Evolutionary conservation across 1,139 yeast species (phyloP).

Genomic region (Arxiozyma slooffiae): DNA sequence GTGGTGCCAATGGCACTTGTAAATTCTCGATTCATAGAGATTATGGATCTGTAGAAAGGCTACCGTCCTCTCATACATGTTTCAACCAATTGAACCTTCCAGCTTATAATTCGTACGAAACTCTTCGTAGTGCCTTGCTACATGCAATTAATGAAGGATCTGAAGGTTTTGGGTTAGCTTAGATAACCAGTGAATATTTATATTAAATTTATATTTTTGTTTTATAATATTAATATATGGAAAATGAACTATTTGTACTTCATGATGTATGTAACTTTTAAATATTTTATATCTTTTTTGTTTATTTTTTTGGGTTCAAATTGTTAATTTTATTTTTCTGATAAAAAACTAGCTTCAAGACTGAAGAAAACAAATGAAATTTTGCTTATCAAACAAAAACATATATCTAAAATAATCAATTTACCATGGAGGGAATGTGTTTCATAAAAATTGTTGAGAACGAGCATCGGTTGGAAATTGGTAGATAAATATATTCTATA

Average conservation of each 20-base stretch:
- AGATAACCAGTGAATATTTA: background rate
- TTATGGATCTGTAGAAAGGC: slow-evolving; percentile 72
- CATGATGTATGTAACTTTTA: background rate
- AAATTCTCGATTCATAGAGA: slow-evolving; percentile 88
- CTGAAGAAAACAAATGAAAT: no score
- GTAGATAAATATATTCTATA: no score
- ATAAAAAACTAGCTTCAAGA: no score
- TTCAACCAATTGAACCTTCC: slow-evolving; percentile 93
- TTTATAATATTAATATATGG: background rate
- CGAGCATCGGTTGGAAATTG: no score
- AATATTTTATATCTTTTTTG: background rate
- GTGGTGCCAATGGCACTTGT: slow-evolving; percentile 80
- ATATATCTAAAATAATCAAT: no score
- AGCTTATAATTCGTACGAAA: slow-evolving; percentile 81
- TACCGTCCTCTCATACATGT: slow-evolving; percentile 95
- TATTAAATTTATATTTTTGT: background rate
- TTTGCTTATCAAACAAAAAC: no score
- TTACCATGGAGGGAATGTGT: no score
- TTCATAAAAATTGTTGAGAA: no score
- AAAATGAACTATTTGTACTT: background rate
- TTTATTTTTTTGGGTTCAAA: background rate
- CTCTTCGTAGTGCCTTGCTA: slow-evolving; percentile 67
- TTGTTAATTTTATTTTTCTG: no score
- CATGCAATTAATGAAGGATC: slow-evolving; percentile 90
- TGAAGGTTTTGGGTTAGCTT: slow-evolving; percentile 75